phyloP scores from a whole-genome alignment of 1,139 yeast species.

The Yamadazyma trypodendri region DNA sequence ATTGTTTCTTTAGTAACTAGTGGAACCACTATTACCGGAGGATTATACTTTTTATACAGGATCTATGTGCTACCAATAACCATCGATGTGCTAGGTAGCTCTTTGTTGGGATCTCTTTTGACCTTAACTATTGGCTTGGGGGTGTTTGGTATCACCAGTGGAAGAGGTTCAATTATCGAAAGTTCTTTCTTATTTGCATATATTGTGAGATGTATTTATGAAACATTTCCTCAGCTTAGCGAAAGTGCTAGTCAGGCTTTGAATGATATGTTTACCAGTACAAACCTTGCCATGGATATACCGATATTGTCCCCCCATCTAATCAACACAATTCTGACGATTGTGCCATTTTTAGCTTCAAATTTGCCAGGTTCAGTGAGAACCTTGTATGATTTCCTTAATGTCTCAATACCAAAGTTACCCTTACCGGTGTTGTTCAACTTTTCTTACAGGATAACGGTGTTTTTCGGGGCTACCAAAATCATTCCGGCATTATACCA shows the following conservation, averaged over 20 bases:
- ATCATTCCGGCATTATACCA: constrained; percentile 77
- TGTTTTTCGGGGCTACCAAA: constrained; percentile 90
- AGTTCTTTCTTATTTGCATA: constrained; percentile 83
- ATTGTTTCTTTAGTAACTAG: constrained; percentile 71
- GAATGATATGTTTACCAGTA: constrained; percentile 36
- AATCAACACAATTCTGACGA: constrained; percentile 37
- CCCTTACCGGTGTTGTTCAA: constrained; percentile 81
- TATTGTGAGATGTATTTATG: constrained; percentile 88
- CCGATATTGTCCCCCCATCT: constrained; percentile 38
- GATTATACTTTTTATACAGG: constrained; percentile 76
- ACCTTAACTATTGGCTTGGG: constrained; percentile 76
- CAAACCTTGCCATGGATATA: constrained; percentile 40
- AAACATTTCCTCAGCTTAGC: constrained; percentile 81
- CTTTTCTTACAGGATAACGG: constrained; percentile 79
- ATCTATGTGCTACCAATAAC: constrained; percentile 74
- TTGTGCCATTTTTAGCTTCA: constrained; percentile 49
- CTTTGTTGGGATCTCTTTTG: constrained; percentile 80
- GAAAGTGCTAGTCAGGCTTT: constrained; percentile 46
- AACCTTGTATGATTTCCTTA: constrained; percentile 68
- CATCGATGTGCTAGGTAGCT: constrained; percentile 71
- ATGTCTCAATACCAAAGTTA: constrained; percentile 68
- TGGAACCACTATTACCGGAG: constrained; percentile 72
- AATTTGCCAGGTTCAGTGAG: constrained; percentile 58
- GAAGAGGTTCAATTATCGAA: constrained; percentile 86
- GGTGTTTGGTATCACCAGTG: constrained; percentile 78